phyloP scores from a whole-genome alignment of 768 basidiomycete species.

The Tulasnella sp. region DNA sequence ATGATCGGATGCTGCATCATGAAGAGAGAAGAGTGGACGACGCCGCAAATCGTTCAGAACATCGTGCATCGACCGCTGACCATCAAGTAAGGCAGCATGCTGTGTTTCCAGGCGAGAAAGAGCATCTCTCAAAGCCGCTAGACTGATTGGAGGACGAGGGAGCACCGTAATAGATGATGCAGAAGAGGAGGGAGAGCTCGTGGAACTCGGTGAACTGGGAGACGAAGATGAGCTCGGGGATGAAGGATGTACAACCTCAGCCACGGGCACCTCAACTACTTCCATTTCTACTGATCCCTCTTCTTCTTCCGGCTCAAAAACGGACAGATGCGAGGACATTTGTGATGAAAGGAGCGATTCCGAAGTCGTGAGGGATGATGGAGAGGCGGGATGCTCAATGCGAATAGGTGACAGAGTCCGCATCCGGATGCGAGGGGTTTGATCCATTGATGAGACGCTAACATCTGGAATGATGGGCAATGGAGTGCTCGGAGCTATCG shows the following conservation, averaged over 20 bases:
- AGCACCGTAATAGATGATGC: constrained; percentile 22
- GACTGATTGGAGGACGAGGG: constrained; percentile 14
- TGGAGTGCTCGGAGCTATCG: neutral
- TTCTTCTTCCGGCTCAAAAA: constrained; percentile 20
- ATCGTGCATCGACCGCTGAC: constrained; percentile 46
- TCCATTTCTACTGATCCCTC: neutral
- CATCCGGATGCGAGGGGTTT: no score
- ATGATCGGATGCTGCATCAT: constrained; percentile 31
- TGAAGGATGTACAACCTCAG: constrained; percentile 21
- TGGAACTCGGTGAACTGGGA: constrained; percentile 27
- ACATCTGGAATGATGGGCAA: neutral
- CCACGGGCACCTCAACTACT: neutral
- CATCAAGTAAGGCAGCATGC: constrained; percentile 45
- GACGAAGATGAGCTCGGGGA: constrained; percentile 22
- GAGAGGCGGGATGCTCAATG: constrained; percentile 32
- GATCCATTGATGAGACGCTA: no score
- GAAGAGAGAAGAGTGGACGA: constrained; percentile 29
- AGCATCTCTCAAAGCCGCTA: constrained; percentile 37
- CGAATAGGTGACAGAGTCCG: constrained; percentile 35
- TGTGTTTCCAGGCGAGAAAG: constrained; percentile 48
- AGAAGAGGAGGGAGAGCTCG: constrained; percentile 31
- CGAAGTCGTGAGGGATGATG: constrained; percentile 25
- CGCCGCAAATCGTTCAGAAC: constrained; percentile 50
- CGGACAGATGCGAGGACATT: constrained; percentile 62
- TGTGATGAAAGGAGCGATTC: constrained; percentile 44